These are phyloP conservation scores for Huntiella abstrusa DNA, from an alignment of 2,329 filamentous ascomycete species.

Conservation along the genomic window DNA sequence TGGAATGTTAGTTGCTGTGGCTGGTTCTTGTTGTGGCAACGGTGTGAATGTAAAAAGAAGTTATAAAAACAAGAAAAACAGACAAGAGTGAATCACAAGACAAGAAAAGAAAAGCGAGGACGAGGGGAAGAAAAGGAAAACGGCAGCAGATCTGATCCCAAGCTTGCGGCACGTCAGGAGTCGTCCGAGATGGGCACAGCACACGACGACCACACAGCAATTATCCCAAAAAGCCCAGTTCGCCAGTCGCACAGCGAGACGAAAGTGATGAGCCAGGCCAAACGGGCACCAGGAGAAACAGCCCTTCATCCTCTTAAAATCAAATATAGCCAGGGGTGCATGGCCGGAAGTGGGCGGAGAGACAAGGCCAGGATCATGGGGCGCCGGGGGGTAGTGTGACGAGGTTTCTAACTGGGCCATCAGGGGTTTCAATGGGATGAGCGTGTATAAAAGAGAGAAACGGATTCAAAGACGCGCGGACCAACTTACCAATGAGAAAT, in stretches of 20 bases:
- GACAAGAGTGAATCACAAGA: not conserved
- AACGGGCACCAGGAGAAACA: not conserved
- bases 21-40: not conserved
- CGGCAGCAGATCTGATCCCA: conserved; percentile 4
- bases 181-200: conserved; percentile 5
- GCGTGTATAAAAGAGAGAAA: too few relatives aligned
- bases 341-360: conserved; percentile 6
- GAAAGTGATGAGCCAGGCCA: conserved; percentile 2
- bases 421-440: not conserved
- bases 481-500: too few relatives aligned
- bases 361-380: not conserved
- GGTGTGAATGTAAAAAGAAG: not conserved
- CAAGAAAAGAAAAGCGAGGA: conserved; percentile 2
- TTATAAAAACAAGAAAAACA: conserved; percentile 3
- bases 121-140: conserved; percentile 6
- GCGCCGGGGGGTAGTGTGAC: not conserved
- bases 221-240: not conserved
- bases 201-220: not conserved
- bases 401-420: not conserved
- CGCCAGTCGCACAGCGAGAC: conserved; percentile 3
- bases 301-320: conserved; percentile 2
- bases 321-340: conserved; percentile 5
- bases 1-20: too few relatives aligned
- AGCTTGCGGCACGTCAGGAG: conserved; percentile 9
- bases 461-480: too few relatives aligned